Base-by-base conservation (phyloP, 202 grass and related monocot genomes). In the Brachypodium distachyon region DNA sequence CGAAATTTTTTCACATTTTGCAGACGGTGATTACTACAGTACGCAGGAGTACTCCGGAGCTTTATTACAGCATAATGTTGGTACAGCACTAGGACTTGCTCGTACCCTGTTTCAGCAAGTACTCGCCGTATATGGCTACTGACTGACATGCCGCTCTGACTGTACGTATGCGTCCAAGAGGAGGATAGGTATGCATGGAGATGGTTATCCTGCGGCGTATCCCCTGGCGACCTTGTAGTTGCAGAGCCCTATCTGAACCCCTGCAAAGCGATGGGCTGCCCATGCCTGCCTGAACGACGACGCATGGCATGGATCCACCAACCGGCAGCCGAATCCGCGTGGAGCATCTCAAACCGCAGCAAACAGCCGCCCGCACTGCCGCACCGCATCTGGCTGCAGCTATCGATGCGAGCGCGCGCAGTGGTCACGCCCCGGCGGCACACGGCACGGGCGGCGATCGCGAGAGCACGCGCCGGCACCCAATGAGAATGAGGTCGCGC, bases 311-410 rank as follows among this genome's bases (percentile, higher is more conserved):
- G 3, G 57, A 41, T 65, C 62, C 38, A 66, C 21, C 62, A 42
- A 66, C 62, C 38, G 62, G 61, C 61, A 65, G 61, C 37, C 61
- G 61, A 65, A 65, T 65, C 61, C 61, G 31, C 27, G 58, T 19
- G 58, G n/a, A n/a, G n/a, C n/a, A n/a, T n/a, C n/a, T n/a, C n/a
- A n/a, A n/a, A n/a, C n/a, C n/a, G n/a, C n/a, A n/a, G n/a, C n/a
- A n/a, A n/a, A n/a, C n/a, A n/a, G n/a, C n/a, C n/a, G n/a, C n/a
- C n/a, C n/a, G n/a, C n/a, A n/a, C n/a, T n/a, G n/a, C n/a, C n/a
- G n/a, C n/a, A n/a, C n/a, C n/a, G n/a, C n/a, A n/a, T n/a, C n/a
- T n/a, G n/a, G n/a, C n/a, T n/a, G n/a, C n/a, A n/a, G n/a, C n/a
- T n/a, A n/a, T n/a, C n/a, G n/a, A n/a, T n/a, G n/a, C n/a, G n/a